Conservation (phyloP, 148 eudicot species). For the Silene uniflora region DNA sequence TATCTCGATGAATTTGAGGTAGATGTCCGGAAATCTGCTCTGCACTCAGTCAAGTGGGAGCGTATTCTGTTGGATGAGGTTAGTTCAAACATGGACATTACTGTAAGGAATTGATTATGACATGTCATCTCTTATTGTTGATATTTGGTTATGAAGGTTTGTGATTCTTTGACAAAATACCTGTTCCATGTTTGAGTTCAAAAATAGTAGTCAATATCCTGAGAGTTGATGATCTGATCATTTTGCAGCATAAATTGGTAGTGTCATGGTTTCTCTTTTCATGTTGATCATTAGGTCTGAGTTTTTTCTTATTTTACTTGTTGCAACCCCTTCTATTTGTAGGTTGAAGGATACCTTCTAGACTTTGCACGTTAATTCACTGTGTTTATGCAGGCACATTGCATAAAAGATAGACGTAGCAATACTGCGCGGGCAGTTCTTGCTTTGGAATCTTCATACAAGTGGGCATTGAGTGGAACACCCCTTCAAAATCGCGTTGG, state of each 20-base stretch:
- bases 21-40: slow-evolving; percentile 34
- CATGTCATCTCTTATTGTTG: not conserved
- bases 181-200: not conserved
- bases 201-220: no score
- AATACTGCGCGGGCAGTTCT: slow-evolving; percentile 88
- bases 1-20: slow-evolving; percentile 27
- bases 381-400: slow-evolving; percentile 61
- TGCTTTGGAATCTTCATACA: slow-evolving; percentile 73
- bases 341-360: not conserved
- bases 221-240: not conserved
- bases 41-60: slow-evolving; percentile 84
- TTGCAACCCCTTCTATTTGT: not conserved
- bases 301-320: not conserved
- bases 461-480: slow-evolving; percentile 99
- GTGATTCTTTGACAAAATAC: not conserved
- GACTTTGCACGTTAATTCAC: not conserved
- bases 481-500: slow-evolving; percentile 98
- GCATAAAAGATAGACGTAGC: slow-evolving; percentile 73
- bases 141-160: not conserved
- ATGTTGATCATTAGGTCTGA: not conserved
- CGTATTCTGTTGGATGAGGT: slow-evolving; percentile 93
- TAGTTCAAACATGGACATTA: slow-evolving; percentile 13
- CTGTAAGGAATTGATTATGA: not conserved
- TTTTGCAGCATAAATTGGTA: not conserved
- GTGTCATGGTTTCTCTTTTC: not conserved